Evolutionary conservation across 148 eudicot genomes (phyloP), one percentile per base, ranked within the genome.

Genomic region (Arbutus unedo): DNA sequence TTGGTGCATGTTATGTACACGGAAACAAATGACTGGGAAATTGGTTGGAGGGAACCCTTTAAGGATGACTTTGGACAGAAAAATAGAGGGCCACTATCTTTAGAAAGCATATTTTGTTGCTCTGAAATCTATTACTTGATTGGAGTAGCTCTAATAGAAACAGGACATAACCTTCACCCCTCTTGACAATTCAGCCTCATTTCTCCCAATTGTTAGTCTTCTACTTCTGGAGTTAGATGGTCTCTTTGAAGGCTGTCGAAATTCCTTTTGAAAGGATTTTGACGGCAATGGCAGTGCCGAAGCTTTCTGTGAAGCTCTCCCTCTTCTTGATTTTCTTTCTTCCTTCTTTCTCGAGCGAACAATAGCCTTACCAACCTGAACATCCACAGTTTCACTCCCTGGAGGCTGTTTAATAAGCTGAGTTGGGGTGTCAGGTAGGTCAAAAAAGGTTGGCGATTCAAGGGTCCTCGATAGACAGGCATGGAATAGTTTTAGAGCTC

Each of bases 141-240:
- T 59, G 23, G 64, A 59, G 64, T 18, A 18, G 10, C 64, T 59
- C 64, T 44, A 19, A 81, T 25, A 56, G 81, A 81, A 83, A 82
- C 19, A 55, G 67, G 50, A 85, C 81, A 78, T 83, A 78, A 95
- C 98, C 98, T 93, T 95, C 51, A 95, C 88, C 50, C 92, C 96
- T 44, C 68, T 76, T 6, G 97, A 85, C 94, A 95, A 86, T 78
- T 95, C 94, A 11, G 96, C 97, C 84, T 95, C 97, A 84, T 90
- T 95, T 85, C 87, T 93, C 45, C 89, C 83, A 81, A 92, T 16
- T 43, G 70, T 81, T 62, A 41, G 68, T 82, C 93, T 89, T 88
- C 85, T 88, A 23, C 85, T 82, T 76, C 74, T 85, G 3, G 86
- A 84, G 53, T 82, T 91, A 11, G 79, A 76, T 82, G 82, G 74